A percentile compares a stretch with the other conserved stretches of the same genome.
phyloP scores from a whole-genome alignment of 2,329 filamentous ascomycete species.

The Dactylellina leptospora region DNA sequence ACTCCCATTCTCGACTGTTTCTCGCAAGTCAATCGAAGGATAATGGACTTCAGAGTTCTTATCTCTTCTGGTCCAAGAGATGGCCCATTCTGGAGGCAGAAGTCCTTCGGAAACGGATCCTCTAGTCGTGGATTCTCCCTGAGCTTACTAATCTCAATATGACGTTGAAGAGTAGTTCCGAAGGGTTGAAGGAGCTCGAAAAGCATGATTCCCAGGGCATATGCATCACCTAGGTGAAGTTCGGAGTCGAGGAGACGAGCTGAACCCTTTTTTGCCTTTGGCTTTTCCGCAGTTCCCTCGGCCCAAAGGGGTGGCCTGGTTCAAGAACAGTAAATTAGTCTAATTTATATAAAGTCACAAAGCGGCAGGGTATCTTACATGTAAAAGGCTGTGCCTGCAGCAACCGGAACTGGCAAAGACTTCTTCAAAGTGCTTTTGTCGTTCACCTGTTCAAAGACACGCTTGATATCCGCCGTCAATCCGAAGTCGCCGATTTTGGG shows the following conservation, averaged over 20 bases:
- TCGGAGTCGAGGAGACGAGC: background rate
- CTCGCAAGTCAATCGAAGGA: slow-evolving; percentile 32
- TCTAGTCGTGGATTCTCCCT: slow-evolving; percentile 11
- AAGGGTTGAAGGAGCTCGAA: slow-evolving; percentile 71
- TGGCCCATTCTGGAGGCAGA: slow-evolving; percentile 7
- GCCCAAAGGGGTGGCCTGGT: slow-evolving; percentile 40
- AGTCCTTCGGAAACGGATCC: slow-evolving; percentile 35
- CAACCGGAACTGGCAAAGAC: slow-evolving; percentile 68
- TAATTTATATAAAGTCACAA: background rate
- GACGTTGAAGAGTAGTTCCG: slow-evolving; percentile 59
- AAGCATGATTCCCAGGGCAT: slow-evolving; percentile 69
- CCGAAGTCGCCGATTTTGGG: slow-evolving; percentile 75
- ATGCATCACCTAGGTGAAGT: slow-evolving; percentile 67
- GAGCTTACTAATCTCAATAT: slow-evolving; percentile 20
- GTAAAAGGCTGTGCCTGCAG: slow-evolving; percentile 55
- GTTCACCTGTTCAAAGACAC: slow-evolving; percentile 58
- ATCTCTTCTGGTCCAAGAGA: background rate
- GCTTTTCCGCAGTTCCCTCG: background rate
- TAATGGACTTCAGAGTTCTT: slow-evolving; percentile 16
- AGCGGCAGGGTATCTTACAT: slow-evolving; percentile 12
- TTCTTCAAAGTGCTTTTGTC: slow-evolving; percentile 66
- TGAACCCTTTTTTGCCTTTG: background rate
- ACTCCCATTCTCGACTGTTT: slow-evolving; percentile 20
- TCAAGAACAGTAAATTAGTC: slow-evolving; percentile 20
- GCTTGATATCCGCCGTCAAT: slow-evolving; percentile 68